A percentile compares a stretch with the other conserved stretches of the same genome.
These are phyloP conservation scores for Tilletia indica DNA, from an alignment of 1,284 basidiomycete species.

Conservation along the genomic window DNA sequence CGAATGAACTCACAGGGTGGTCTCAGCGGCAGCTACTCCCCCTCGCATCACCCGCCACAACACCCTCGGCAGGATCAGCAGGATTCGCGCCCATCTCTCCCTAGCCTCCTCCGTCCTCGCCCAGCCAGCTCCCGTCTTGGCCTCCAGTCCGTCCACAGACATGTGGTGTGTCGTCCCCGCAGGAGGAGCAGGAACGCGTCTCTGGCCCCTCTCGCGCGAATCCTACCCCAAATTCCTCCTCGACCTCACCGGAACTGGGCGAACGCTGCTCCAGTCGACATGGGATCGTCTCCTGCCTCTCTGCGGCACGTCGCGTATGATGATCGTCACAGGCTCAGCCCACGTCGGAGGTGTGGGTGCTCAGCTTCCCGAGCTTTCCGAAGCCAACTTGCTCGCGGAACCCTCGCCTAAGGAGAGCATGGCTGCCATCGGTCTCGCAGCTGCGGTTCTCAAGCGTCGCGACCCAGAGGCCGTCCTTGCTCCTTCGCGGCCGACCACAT, in stretches of 20 bases:
- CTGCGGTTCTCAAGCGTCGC: conserved; percentile 48
- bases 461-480: conserved; percentile 50
- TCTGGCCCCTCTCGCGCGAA: conserved; percentile 53
- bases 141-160: conserved; percentile 47
- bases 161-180: conserved; percentile 44
- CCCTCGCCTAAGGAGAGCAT: conserved; percentile 53
- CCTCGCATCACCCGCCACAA: conserved; percentile 17
- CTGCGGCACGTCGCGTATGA: conserved; percentile 39
- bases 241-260: conserved; percentile 48
- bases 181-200: conserved; percentile 49
- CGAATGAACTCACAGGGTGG: conserved; percentile 2
- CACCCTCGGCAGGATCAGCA: neutral
- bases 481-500: conserved; percentile 56
- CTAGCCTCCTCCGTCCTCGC: conserved; percentile 26
- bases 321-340: conserved; percentile 50
- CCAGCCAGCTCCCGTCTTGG: conserved; percentile 39
- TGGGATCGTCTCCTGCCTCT: conserved; percentile 50
- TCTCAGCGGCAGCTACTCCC: neutral
- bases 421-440: conserved; percentile 54
- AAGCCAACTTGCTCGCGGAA: conserved; percentile 48
- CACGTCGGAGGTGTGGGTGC: conserved; percentile 44
- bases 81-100: conserved; percentile 21
- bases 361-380: conserved; percentile 44
- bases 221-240: conserved; percentile 53
- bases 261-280: conserved; percentile 50